A percentile compares a stretch with the other conserved stretches of the same genome.
Conservation (phyloP, 1,284 basidiomycete genomes). For the Ustilago loliicola region DNA sequence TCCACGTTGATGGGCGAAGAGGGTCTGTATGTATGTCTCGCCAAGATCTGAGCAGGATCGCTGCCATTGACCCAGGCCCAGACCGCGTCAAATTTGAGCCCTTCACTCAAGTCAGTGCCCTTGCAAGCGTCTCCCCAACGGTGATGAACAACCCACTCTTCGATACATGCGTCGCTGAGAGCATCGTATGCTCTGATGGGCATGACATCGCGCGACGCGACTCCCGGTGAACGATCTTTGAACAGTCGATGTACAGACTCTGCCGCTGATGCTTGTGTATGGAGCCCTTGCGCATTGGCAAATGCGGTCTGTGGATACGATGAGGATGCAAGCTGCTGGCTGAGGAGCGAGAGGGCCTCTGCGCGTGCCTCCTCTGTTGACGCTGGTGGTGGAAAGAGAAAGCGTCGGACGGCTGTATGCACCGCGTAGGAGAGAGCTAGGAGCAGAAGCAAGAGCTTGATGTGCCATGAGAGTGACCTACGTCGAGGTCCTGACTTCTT, state of each 20-base stretch:
- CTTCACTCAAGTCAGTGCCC: conserved; percentile 29
- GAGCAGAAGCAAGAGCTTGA: conserved; percentile 13
- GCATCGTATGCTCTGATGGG: conserved; percentile 42
- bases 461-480: conserved; percentile 16
- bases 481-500: conserved; percentile 17
- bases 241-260: conserved; percentile 31
- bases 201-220: conserved; percentile 20
- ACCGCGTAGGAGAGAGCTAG: conserved; percentile 14
- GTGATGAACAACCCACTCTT: conserved; percentile 41
- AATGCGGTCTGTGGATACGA: conserved; percentile 6
- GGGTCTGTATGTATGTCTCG: conserved; percentile 34
- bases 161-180: conserved; percentile 38
- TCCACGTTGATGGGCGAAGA: conserved; percentile 40
- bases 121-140: conserved; percentile 28
- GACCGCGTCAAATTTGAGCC: conserved; percentile 36
- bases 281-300: neutral
- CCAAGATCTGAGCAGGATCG: conserved; percentile 45
- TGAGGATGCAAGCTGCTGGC: conserved; percentile 18
- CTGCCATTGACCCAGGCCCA: conserved; percentile 53
- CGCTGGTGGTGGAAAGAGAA: conserved; percentile 17
- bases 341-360: conserved; percentile 15
- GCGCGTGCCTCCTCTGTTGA: conserved; percentile 16
- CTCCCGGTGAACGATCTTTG: conserved; percentile 16
- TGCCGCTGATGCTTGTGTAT: neutral
- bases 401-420: conserved; percentile 1